phyloP scores from a whole-genome alignment of 306 rosid genomes.

The Gynostemma pentaphyllum region DNA sequence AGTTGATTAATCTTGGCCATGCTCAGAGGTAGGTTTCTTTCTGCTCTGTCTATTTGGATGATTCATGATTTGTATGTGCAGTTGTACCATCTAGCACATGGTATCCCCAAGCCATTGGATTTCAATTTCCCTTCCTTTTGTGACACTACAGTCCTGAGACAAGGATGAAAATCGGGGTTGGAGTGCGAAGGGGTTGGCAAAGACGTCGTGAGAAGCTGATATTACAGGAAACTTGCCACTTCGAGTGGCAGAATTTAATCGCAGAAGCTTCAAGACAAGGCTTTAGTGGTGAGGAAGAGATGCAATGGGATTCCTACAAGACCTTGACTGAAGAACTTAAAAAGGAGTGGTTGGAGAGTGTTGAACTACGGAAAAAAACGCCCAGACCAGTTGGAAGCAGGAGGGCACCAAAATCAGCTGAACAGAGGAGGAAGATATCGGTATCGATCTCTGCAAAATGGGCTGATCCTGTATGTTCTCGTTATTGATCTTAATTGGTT shows the following conservation, averaged over 20 bases:
- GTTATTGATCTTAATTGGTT: constrained; percentile 9
- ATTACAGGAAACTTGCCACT: constrained; percentile 59
- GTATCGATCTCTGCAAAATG: constrained; percentile 86
- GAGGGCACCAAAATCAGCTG: constrained; percentile 79
- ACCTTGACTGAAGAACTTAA: constrained; percentile 38
- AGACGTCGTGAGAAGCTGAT: constrained; percentile 38
- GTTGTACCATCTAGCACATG: background rate
- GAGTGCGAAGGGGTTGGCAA: constrained; percentile 69
- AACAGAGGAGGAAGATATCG: constrained; percentile 84
- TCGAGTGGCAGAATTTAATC: constrained; percentile 75
- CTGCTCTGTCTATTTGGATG: constrained; percentile 11
- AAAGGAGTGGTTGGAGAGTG: constrained; percentile 50
- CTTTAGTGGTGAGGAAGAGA: constrained; percentile 49
- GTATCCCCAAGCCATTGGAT: background rate
- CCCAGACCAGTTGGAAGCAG: constrained; percentile 36
- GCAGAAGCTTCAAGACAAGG: constrained; percentile 79
- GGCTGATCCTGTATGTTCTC: constrained; percentile 72
- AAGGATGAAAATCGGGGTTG: constrained; percentile 56
- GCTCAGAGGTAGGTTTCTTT: constrained; percentile 61
- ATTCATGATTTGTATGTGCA: background rate
- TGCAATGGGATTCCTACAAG: constrained; percentile 78
- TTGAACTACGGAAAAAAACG: constrained; percentile 43
- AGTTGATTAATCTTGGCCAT: constrained; percentile 72
- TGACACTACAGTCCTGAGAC: constrained; percentile 59
- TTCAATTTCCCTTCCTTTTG: background rate